Conservation (phyloP, 78 protist genomes). For the Dictyostelium discoideum region DNA sequence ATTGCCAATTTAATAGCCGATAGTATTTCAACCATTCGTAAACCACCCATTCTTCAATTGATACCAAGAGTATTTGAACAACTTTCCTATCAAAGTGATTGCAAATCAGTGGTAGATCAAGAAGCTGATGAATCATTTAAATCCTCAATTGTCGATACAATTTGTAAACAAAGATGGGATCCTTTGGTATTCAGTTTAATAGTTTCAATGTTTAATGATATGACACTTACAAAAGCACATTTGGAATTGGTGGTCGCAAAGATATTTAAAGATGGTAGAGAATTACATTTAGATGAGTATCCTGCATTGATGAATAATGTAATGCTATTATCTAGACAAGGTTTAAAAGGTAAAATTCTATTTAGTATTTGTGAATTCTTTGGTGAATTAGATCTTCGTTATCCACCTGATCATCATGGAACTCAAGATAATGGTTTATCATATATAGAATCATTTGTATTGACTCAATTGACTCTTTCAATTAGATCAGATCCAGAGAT, state of each 20-base stretch:
- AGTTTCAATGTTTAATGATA: slow-evolving; percentile 18
- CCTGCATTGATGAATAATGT: slow-evolving; percentile 19
- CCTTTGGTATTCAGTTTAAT: neutral
- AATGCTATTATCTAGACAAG: slow-evolving; percentile 36
- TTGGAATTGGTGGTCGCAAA: neutral
- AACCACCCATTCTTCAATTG: neutral
- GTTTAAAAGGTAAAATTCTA: slow-evolving; percentile 33
- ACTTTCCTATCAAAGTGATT: neutral
- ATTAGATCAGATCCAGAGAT: slow-evolving; percentile 46
- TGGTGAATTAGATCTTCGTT: neutral
- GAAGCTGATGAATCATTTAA: slow-evolving; percentile 8
- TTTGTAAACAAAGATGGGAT: slow-evolving; percentile 2
- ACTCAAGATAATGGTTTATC: too few species aligned
- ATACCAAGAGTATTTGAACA: slow-evolving; percentile 30
- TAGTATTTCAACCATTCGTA: neutral
- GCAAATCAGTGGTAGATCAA: neutral
- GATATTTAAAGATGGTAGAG: neutral
- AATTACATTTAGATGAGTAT: neutral
- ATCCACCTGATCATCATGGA: neutral
- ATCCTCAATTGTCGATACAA: neutral
- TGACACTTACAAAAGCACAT: neutral
- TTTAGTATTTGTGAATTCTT: neutral
- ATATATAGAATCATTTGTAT: neutral
- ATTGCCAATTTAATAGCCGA: neutral
- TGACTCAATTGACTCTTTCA: neutral